Base-by-base conservation (phyloP, 306 rosid genomes). In the Malus fusca region DNA sequence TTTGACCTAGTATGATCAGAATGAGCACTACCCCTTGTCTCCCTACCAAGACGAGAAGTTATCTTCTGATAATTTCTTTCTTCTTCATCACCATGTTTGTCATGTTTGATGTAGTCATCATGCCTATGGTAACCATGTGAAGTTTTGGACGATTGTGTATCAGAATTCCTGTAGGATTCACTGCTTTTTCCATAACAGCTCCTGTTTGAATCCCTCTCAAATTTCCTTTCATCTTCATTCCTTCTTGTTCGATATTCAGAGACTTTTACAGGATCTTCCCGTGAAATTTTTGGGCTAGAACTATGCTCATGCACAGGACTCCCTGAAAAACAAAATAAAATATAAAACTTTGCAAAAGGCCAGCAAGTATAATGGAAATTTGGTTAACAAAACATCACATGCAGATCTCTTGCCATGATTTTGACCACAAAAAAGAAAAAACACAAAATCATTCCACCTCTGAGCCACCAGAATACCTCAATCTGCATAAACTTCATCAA, bases 161-260 rank as follows among this genome's bases (percentile, higher is more conserved):
- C 96, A 79, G 90, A 82, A 85, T 89, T 76, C 81, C 88, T 83
- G 74, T 79, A 76, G 79, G 89, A 85, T 79, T 89, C 96, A 79
- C 81, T 74, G 86, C 78, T 85, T 82, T 90, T 84, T 48, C 88
- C 87, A 85, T 81, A 58, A 66, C 75, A 84, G 73, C 73, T 81
- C 80, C 87, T 83, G 42, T 87, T 81, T 28, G 86, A 80, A 69
- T 88, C 89, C 81, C 81, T 89, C 40, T 82, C 89, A 70, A 81
- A 73, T 65, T 88, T 93, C 81, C 83, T 80, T 42, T 76, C 86
- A 78, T 88, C 86, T 66, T 87, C 85, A 76, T 77, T 90, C 86
- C 87, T 87, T 69, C 86, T 85, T 64, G 84, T 74, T 68, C 70
- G 88, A 75, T 78, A 73, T 68, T 84, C 91, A 80, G 85, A 66